These are phyloP conservation scores for Penicillium turbatum DNA, from an alignment of 495 filamentous ascomycete species.

Conservation along the genomic window DNA sequence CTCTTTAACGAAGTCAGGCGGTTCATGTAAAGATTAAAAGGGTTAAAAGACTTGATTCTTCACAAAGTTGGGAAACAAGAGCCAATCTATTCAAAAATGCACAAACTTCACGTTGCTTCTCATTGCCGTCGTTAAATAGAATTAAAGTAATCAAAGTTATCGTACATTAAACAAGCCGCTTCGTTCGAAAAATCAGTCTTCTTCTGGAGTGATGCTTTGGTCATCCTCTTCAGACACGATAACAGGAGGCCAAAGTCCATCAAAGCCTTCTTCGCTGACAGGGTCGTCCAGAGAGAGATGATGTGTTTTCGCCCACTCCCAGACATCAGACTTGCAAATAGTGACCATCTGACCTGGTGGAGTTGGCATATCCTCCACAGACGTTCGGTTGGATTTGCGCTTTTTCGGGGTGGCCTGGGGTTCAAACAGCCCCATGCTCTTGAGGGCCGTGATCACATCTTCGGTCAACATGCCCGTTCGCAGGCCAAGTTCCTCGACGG, in stretches of 20 bases:
- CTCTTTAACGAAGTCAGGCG: slow-evolving; percentile 21
- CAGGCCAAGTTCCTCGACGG: slow-evolving; percentile 52
- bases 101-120: slow-evolving; percentile 17
- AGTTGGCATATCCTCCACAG: slow-evolving; percentile 21
- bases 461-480: slow-evolving; percentile 77
- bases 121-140: slow-evolving; percentile 5
- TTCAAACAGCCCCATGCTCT: slow-evolving; percentile 71
- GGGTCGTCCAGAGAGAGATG: slow-evolving; percentile 44
- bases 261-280: slow-evolving; percentile 45
- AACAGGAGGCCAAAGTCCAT: slow-evolving; percentile 30
- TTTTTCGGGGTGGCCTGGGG: slow-evolving; percentile 47
- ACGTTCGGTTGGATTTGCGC: slow-evolving; percentile 27
- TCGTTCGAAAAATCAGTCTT: slow-evolving; percentile 7
- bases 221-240: slow-evolving; percentile 7
- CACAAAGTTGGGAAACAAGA: slow-evolving; percentile 9
- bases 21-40: slow-evolving; percentile 30
- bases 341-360: slow-evolving; percentile 33
- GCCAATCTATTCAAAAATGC: slow-evolving; percentile 30
- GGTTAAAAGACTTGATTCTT: slow-evolving; percentile 13
- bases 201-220: slow-evolving; percentile 8
- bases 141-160: slow-evolving; percentile 14
- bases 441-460: slow-evolving; percentile 73
- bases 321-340: slow-evolving; percentile 43
- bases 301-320: slow-evolving; percentile 42
- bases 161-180: background rate